Evolutionary conservation across 352 stramenopile genomes (phyloP).

Genomic region (Thalassiosira livingstoniorum): DNA sequence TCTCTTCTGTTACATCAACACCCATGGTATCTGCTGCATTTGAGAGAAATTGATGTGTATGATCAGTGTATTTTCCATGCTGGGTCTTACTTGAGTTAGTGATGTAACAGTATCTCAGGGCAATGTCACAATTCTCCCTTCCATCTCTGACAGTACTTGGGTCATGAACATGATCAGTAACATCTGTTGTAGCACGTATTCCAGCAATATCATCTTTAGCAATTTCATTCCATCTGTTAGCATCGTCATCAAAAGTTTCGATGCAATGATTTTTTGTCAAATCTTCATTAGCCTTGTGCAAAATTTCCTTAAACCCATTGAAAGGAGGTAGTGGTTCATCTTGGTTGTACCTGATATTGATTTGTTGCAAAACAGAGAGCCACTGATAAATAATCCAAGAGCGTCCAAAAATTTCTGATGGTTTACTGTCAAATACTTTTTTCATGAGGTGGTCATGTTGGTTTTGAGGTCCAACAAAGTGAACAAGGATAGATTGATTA

Average conservation of each 20-base stretch:
- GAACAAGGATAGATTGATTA: neutral
- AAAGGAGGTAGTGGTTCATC: neutral
- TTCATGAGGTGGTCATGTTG: neutral
- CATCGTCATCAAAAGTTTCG: constrained; percentile 11
- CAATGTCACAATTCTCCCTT: constrained; percentile 14
- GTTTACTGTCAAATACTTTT: neutral
- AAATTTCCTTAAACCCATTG: neutral
- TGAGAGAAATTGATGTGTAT: constrained; percentile 21
- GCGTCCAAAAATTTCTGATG: neutral
- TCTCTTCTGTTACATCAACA: constrained; percentile 30
- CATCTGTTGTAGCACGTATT: neutral
- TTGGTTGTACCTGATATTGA: neutral
- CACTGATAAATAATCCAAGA: neutral
- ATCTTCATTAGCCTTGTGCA: neutral
- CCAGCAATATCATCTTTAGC: neutral
- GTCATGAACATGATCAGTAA: neutral
- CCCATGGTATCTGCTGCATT: constrained; percentile 44
- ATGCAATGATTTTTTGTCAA: neutral
- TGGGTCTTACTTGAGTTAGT: constrained; percentile 12
- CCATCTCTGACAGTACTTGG: constrained; percentile 16
- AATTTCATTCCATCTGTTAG: neutral
- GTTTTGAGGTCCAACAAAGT: neutral
- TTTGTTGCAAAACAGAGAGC: neutral
- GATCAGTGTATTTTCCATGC: constrained; percentile 7
- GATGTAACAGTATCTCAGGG: constrained; percentile 32